Evolutionary conservation across 2,329 filamentous ascomycete genomes (phyloP).

Genomic region (Claviceps monticola): DNA sequence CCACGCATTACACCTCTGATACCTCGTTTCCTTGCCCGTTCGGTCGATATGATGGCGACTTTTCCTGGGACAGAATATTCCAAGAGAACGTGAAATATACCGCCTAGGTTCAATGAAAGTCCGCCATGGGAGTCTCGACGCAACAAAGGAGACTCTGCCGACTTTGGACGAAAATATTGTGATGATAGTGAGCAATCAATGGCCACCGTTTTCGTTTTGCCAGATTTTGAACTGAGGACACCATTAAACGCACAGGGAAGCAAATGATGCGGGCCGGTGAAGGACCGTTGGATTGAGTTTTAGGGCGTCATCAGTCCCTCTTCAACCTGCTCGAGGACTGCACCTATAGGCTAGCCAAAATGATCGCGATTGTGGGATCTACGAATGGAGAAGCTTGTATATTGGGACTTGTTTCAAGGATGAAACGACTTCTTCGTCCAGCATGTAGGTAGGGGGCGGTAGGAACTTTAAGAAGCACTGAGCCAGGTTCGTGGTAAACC

Average conservation of each 20-base stretch:
- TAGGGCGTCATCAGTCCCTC: not conserved
- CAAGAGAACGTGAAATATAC: conserved; percentile 45
- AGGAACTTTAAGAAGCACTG: too few relatives aligned
- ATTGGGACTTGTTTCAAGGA: too few relatives aligned
- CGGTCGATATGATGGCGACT: too few relatives aligned
- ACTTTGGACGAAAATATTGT: not conserved
- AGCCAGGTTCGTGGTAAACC: too few relatives aligned
- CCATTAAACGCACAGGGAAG: not conserved
- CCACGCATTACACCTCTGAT: too few relatives aligned
- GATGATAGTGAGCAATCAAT: not conserved
- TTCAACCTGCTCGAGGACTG: not conserved
- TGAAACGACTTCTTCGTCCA: too few relatives aligned
- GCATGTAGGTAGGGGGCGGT: too few relatives aligned
- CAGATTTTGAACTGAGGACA: not conserved
- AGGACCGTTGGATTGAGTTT: not conserved
- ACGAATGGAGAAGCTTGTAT: too few relatives aligned
- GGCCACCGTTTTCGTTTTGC: not conserved
- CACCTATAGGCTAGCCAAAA: too few relatives aligned
- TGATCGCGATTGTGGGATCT: too few relatives aligned
- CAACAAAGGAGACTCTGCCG: not conserved
- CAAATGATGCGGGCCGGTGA: not conserved
- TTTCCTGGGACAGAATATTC: conserved; percentile 25
- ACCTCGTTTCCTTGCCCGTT: too few relatives aligned
- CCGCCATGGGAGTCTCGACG: not conserved
- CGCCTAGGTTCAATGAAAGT: conserved; percentile 39